Percentiles rank a stretch among this genome's conserved stretches.
These are phyloP conservation scores for Calendula officinalis DNA, from an alignment of 129 eudicot species.

Conservation along the genomic window DNA sequence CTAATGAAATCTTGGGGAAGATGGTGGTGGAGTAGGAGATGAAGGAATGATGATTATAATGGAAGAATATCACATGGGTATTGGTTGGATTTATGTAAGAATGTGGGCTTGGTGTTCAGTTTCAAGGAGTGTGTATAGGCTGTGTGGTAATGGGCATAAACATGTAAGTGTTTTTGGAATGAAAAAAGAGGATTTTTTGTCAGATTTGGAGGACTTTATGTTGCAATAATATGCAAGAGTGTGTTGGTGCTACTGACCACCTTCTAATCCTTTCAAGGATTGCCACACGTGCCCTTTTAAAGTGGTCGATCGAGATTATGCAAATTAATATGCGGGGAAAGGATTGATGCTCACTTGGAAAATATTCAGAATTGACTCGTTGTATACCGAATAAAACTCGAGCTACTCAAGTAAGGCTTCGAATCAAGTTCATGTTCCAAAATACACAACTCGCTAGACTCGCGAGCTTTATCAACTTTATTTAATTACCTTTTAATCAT, in stretches of 20 bases:
- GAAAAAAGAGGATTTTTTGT: conserved; percentile 28
- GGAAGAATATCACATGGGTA: conserved; percentile 27
- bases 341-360: too few relatives aligned
- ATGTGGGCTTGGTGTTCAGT: conserved; percentile 28
- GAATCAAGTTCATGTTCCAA: too few relatives aligned
- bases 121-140: conserved; percentile 26
- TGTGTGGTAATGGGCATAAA: conserved; percentile 40
- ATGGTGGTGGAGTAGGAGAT: conserved; percentile 6
- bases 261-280: conserved; percentile 1
- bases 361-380: too few relatives aligned
- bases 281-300: conserved; percentile 37
- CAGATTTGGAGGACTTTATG: conserved; percentile 31
- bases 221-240: conserved; percentile 10
- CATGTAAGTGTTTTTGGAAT: conserved; percentile 33
- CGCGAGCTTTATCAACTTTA: too few relatives aligned
- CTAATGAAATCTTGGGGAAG: conserved; percentile 4
- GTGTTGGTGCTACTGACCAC: conserved; percentile 7
- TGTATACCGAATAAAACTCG: too few relatives aligned
- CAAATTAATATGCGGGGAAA: not conserved
- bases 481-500: too few relatives aligned
- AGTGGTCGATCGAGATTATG: conserved; percentile 47
- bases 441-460: too few relatives aligned
- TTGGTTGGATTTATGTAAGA: conserved; percentile 35
- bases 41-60: conserved; percentile 25
- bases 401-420: too few relatives aligned